Percentiles rank a stretch among this genome's conserved stretches.
Conservation (phyloP, 371 early-diverging fungal genomes). For the Entomophthora muscae region DNA sequence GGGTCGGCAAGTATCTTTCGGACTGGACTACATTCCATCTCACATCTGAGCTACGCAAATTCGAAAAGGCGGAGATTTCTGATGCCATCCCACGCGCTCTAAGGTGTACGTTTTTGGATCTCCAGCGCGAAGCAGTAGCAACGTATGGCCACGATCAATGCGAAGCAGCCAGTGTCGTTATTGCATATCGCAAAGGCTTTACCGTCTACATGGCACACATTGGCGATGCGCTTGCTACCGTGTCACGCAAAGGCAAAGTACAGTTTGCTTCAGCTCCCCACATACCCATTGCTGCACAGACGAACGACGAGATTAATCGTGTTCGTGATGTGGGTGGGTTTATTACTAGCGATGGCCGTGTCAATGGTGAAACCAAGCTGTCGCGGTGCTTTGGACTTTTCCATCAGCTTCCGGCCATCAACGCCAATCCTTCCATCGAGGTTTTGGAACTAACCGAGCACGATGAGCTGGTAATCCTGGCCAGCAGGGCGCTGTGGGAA, state of each 20-base stretch:
- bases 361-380: conserved; percentile 55
- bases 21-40: conserved; percentile 46
- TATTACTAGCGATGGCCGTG: conserved; percentile 46
- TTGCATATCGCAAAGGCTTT: conserved; percentile 62
- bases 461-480: conserved; percentile 84
- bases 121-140: conserved; percentile 53
- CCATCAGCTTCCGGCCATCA: conserved; percentile 62
- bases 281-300: conserved; percentile 40
- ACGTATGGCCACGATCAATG: conserved; percentile 22
- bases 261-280: conserved; percentile 54
- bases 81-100: conserved; percentile 36
- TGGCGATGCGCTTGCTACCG: conserved; percentile 72
- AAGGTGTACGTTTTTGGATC: conserved; percentile 48
- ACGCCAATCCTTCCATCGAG: conserved; percentile 63
- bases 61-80: conserved; percentile 26
- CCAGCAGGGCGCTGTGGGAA: conserved; percentile 67
- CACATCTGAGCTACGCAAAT: conserved; percentile 46
- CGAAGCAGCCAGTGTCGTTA: conserved; percentile 40
- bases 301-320: conserved; percentile 51
- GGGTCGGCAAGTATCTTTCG: conserved; percentile 31
- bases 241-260: conserved; percentile 54
- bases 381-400: conserved; percentile 77
- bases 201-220: conserved; percentile 72
- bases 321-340: conserved; percentile 67
- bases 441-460: conserved; percentile 48